Percentiles rank a stretch among this genome's conserved stretches.
phyloP scores from a whole-genome alignment of 1,139 yeast genomes.

The Suhomyces yuchorum region DNA sequence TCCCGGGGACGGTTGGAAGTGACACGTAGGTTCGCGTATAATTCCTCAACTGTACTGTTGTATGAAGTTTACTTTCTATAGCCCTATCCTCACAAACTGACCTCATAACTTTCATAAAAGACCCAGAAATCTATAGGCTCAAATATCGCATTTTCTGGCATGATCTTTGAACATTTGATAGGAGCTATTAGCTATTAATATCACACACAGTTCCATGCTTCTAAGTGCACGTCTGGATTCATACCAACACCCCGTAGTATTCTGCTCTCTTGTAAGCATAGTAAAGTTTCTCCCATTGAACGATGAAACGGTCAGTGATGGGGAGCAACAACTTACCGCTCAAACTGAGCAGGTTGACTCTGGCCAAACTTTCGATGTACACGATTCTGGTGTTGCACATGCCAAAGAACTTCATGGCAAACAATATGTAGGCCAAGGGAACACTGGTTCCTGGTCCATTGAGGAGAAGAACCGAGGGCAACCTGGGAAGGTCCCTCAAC shows the following conservation, averaged over 20 bases:
- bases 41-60: no score
- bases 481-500: conserved; percentile 22
- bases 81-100: no score
- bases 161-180: no score
- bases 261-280: conserved; percentile 62
- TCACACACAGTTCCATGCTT: no score
- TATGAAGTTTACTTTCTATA: no score
- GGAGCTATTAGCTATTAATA: no score
- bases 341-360: conserved; percentile 74
- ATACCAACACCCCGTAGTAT: conserved; percentile 76
- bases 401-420: conserved; percentile 57
- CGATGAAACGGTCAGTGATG: conserved; percentile 73
- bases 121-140: no score
- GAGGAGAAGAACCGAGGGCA: conserved; percentile 60
- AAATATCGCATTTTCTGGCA: no score
- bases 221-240: no score
- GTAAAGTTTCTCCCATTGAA: conserved; percentile 83
- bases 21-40: no score
- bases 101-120: no score
- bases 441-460: conserved; percentile 97
- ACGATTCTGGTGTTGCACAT: conserved; percentile 58
- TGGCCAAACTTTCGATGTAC: conserved; percentile 86
- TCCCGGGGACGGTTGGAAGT: no score
- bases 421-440: conserved; percentile 66
- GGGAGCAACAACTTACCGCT: conserved; percentile 74